Conservation (phyloP, 495 filamentous ascomycete genomes). For the Achaetomiella virescens region DNA sequence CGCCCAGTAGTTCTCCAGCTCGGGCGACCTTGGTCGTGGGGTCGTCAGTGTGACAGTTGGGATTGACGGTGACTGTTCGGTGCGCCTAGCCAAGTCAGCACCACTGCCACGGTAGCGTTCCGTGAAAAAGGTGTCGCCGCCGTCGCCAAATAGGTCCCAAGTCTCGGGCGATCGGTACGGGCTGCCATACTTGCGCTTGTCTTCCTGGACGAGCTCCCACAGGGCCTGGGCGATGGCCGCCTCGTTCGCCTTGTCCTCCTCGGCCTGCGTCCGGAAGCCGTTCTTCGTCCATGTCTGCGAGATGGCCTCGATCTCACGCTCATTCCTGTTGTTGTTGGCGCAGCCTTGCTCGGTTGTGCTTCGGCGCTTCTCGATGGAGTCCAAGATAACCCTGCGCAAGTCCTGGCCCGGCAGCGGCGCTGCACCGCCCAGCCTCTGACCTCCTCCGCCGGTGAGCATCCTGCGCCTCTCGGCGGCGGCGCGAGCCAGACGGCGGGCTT, state of each 20-base stretch:
- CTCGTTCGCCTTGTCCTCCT: slow-evolving; percentile 87
- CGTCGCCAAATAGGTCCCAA: slow-evolving; percentile 54
- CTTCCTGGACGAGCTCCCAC: slow-evolving; percentile 80
- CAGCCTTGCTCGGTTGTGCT: slow-evolving; percentile 58
- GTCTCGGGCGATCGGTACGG: slow-evolving; percentile 59
- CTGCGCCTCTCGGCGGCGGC: slow-evolving; percentile 68
- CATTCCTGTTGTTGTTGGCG: slow-evolving; percentile 58
- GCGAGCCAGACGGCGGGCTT: slow-evolving; percentile 70
- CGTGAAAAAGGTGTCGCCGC: slow-evolving; percentile 17
- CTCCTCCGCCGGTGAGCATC: slow-evolving; percentile 54
- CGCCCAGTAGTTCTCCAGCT: slow-evolving; percentile 47
- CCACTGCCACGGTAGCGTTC: background rate
- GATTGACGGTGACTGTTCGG: slow-evolving; percentile 18
- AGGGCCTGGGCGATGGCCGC: slow-evolving; percentile 81
- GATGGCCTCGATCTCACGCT: slow-evolving; percentile 53
- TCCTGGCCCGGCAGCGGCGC: slow-evolving; percentile 56
- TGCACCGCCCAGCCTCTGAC: slow-evolving; percentile 66
- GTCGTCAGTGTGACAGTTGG: slow-evolving; percentile 14
- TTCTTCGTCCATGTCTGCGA: slow-evolving; percentile 62
- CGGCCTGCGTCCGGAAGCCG: slow-evolving; percentile 75
- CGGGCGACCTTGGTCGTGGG: slow-evolving; percentile 5
- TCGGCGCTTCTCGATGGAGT: slow-evolving; percentile 64
- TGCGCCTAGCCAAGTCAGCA: background rate
- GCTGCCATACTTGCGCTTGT: slow-evolving; percentile 58
- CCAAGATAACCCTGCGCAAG: slow-evolving; percentile 67